Conservation (phyloP, 2,329 filamentous ascomycete genomes). For the Ramichloridium luteum region DNA sequence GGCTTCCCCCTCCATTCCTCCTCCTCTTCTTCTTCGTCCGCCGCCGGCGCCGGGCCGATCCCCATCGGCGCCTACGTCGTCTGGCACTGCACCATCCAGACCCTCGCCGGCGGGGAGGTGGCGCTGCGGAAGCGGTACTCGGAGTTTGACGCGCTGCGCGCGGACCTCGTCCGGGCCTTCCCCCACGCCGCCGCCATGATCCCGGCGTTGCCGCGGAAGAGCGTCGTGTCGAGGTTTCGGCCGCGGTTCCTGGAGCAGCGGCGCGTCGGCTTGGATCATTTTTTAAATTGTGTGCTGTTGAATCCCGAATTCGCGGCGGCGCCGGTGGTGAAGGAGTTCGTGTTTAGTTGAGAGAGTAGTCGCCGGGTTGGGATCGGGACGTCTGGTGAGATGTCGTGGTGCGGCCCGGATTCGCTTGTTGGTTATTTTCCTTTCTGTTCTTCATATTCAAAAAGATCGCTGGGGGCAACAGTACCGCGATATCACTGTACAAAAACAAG, state of each 20-base stretch:
- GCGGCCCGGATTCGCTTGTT: no score
- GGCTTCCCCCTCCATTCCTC: no score
- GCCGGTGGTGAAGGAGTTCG: slow-evolving; percentile 81
- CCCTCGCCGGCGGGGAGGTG: slow-evolving; percentile 47
- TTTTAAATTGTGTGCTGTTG: slow-evolving; percentile 79
- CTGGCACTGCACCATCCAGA: slow-evolving; percentile 83
- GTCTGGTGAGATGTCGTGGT: no score
- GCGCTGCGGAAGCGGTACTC: slow-evolving; percentile 57
- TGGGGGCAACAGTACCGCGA: no score
- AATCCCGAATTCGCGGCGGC: slow-evolving; percentile 91
- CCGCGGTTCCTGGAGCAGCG: slow-evolving; percentile 76
- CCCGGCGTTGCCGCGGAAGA: slow-evolving; percentile 83
- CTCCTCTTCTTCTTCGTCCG: no score
- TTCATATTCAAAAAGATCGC: no score
- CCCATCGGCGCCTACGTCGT: slow-evolving; percentile 82
- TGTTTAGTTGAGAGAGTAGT: slow-evolving; percentile 45
- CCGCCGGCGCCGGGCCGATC: no score
- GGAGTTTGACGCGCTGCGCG: slow-evolving; percentile 76
- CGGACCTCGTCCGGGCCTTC: slow-evolving; percentile 64
- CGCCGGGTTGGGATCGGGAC: no score
- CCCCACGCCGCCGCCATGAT: slow-evolving; percentile 75
- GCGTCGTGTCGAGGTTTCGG: slow-evolving; percentile 66
- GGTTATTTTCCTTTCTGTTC: no score
- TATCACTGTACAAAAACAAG: no score
- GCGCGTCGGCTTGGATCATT: slow-evolving; percentile 74